These are phyloP conservation scores for Chimonanthus praecox DNA, from an alignment of 164 flowering plant species.

Conservation along the genomic window DNA sequence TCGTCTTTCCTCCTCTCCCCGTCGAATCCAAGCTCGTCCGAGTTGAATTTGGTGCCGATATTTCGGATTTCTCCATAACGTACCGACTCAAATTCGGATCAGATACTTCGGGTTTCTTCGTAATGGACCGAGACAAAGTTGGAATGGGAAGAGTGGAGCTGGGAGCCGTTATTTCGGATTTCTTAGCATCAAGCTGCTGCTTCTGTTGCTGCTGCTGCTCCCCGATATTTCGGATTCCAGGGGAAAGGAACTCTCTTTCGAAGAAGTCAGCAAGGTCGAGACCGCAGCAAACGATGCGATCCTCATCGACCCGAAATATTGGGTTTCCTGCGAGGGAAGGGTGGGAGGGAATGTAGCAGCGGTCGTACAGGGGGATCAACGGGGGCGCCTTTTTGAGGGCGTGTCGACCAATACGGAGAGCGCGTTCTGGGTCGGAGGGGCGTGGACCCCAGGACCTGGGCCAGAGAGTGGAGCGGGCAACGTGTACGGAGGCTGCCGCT, in stretches of 20 bases:
- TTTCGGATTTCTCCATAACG: too few species aligned
- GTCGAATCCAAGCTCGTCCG: too few species aligned
- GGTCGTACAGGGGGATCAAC: constrained; percentile 77
- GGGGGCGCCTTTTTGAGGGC: constrained; percentile 74
- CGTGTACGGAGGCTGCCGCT: constrained; percentile 78
- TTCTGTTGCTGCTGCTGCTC: too few species aligned
- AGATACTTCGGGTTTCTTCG: too few species aligned
- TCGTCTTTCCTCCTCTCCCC: not conserved
- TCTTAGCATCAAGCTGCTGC: too few species aligned
- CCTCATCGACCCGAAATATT: constrained; percentile 80
- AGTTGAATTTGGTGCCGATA: too few species aligned
- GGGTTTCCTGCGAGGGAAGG: constrained; percentile 91
- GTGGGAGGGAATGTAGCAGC: constrained; percentile 84
- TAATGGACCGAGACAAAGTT: too few species aligned
- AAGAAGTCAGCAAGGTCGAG: constrained; percentile 83
- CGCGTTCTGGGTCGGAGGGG: constrained; percentile 82
- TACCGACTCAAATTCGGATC: too few species aligned
- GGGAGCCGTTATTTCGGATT: too few species aligned
- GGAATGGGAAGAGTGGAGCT: too few species aligned
- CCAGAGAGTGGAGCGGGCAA: constrained; percentile 71
- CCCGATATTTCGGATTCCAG: too few species aligned
- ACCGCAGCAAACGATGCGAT: constrained; percentile 70
- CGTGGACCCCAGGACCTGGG: constrained; percentile 88
- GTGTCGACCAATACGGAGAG: constrained; percentile 58
- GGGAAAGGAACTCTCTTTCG: constrained; percentile 57